Evolutionary conservation across 1,284 basidiomycete species (phyloP).

Genomic region (Leccinum angustisporum): DNA sequence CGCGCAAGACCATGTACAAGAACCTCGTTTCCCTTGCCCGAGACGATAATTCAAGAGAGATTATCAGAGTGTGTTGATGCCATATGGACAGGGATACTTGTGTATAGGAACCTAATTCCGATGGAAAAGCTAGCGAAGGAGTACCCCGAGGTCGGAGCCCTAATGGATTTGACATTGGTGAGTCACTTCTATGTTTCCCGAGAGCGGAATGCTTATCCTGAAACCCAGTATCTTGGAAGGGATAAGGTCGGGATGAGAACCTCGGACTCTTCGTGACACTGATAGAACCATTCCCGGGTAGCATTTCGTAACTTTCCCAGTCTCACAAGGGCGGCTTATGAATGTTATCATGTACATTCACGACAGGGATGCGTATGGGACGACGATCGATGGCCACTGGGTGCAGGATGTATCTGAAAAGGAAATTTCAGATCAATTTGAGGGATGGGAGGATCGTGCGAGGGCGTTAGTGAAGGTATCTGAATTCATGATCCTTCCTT

Average conservation of each 20-base stretch:
- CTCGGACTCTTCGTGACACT: neutral
- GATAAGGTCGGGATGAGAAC: slow-evolving; percentile 38
- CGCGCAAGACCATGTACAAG: slow-evolving; percentile 24
- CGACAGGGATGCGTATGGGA: slow-evolving; percentile 36
- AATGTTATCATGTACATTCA: slow-evolving; percentile 43
- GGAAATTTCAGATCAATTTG: slow-evolving; percentile 35
- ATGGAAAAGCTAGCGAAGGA: slow-evolving; percentile 14
- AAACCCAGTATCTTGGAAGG: slow-evolving; percentile 43
- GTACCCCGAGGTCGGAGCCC: slow-evolving; percentile 37
- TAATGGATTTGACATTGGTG: slow-evolving; percentile 39
- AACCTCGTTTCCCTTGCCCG: slow-evolving; percentile 8
- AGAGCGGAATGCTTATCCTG: neutral
- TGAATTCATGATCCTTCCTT: neutral
- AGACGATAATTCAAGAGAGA: slow-evolving; percentile 4
- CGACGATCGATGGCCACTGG: slow-evolving; percentile 37
- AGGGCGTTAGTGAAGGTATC: slow-evolving; percentile 41
- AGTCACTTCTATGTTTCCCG: neutral
- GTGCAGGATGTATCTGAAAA: slow-evolving; percentile 33
- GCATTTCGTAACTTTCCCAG: slow-evolving; percentile 46
- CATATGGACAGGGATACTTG: slow-evolving; percentile 24
- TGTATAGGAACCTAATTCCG: slow-evolving; percentile 21
- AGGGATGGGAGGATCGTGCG: slow-evolving; percentile 44
- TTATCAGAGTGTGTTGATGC: slow-evolving; percentile 16
- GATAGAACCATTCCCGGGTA: slow-evolving; percentile 13
- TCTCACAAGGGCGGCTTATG: slow-evolving; percentile 42